Evolutionary conservation across 2,329 filamentous ascomycete species (phyloP).

Genomic region (Coniochaeta pulveracea): DNA sequence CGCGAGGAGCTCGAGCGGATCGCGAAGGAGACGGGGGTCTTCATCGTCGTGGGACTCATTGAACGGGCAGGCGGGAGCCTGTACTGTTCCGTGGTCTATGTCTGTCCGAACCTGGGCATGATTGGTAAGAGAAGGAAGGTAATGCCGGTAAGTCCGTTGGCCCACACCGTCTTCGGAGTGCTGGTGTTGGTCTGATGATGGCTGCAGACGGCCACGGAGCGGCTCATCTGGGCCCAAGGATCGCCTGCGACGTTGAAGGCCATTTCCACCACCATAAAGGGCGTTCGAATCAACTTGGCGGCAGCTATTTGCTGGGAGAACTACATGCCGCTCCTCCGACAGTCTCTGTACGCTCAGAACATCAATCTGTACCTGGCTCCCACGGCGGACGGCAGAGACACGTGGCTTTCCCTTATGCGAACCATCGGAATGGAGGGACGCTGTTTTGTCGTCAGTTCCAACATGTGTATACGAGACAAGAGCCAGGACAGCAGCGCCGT

Average conservation of each 20-base stretch:
- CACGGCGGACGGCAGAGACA: conserved; percentile 73
- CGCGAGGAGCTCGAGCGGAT: conserved; percentile 69
- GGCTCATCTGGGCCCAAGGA: conserved; percentile 83
- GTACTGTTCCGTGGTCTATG: conserved; percentile 75
- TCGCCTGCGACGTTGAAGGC: conserved; percentile 68
- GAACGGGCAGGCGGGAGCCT: conserved; percentile 72
- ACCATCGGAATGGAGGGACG: conserved; percentile 74
- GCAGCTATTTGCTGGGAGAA: conserved; percentile 95
- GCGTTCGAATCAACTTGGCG: conserved; percentile 68
- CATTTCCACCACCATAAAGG: conserved; percentile 67
- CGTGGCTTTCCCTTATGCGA: conserved; percentile 74
- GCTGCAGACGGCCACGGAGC: conserved; percentile 57
- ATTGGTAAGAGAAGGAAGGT: conserved; percentile 85
- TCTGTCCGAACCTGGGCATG: conserved; percentile 61
- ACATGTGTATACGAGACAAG: conserved; percentile 61
- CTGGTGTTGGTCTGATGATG: not conserved
- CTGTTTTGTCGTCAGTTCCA: conserved; percentile 75
- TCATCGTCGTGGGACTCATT: conserved; percentile 69
- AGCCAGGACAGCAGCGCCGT: conserved; percentile 34
- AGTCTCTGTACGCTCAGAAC: conserved; percentile 78
- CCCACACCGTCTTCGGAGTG: not conserved
- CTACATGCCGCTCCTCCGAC: conserved; percentile 83
- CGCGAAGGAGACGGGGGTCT: conserved; percentile 66
- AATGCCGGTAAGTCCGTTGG: conserved; percentile 55
- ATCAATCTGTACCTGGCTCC: conserved; percentile 87